Percentiles rank a stretch among this genome's conserved stretches.
Evolutionary conservation across 495 filamentous ascomycete genomes (phyloP).

Genomic region (Penicillium mononematosum): DNA sequence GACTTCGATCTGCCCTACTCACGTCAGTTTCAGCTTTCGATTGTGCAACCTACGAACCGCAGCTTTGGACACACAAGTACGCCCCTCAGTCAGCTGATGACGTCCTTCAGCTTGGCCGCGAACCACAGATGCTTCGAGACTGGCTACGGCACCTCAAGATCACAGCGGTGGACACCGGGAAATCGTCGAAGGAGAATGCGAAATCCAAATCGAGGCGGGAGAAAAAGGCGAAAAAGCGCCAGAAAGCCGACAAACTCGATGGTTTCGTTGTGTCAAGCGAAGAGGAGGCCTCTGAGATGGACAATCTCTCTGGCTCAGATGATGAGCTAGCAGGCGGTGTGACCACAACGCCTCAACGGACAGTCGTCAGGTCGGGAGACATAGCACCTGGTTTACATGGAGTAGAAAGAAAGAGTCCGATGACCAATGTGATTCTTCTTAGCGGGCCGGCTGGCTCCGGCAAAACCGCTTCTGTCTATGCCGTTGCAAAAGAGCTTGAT

Average conservation of each 20-base stretch:
- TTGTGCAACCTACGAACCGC: slow-evolving; percentile 66
- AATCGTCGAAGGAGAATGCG: slow-evolving; percentile 38
- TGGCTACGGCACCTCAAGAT: slow-evolving; percentile 82
- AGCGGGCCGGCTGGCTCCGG: slow-evolving; percentile 90
- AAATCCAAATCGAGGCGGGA: slow-evolving; percentile 45
- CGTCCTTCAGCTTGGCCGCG: slow-evolving; percentile 73
- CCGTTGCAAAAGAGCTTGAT: slow-evolving; percentile 90
- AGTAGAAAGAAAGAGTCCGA: slow-evolving; percentile 47
- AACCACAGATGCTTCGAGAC: slow-evolving; percentile 69
- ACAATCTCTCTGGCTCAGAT: slow-evolving; percentile 67
- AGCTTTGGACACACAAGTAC: slow-evolving; percentile 84
- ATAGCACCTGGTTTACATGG: slow-evolving; percentile 33
- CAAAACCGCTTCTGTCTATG: slow-evolving; percentile 90
- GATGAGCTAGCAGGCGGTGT: slow-evolving; percentile 47
- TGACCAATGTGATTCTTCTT: slow-evolving; percentile 67
- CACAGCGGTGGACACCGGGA: slow-evolving; percentile 65
- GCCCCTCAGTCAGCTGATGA: slow-evolving; percentile 66
- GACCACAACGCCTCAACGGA: slow-evolving; percentile 51
- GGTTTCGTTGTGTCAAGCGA: slow-evolving; percentile 85
- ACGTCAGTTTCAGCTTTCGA: slow-evolving; percentile 76
- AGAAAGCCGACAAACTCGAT: slow-evolving; percentile 67
- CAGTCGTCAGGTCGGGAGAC: slow-evolving; percentile 62
- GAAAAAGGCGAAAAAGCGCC: slow-evolving; percentile 62
- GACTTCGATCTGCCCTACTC: slow-evolving; percentile 58
- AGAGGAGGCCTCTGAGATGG: slow-evolving; percentile 74